Evolutionary conservation across 768 basidiomycete species (phyloP), one percentile per base, ranked within the genome.

Genomic region (Suillus ampliporus): DNA sequence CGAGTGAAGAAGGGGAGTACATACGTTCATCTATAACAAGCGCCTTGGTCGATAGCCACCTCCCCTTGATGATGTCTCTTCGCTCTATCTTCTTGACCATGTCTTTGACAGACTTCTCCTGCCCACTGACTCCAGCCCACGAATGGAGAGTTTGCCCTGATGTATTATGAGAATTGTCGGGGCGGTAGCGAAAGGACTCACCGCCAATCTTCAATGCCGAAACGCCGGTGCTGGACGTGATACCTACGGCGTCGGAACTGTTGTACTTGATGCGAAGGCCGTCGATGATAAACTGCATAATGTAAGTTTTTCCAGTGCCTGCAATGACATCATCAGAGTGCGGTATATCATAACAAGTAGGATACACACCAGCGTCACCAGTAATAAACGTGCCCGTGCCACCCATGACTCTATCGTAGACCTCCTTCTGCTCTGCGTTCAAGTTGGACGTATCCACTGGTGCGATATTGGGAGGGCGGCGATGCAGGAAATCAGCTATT

Each of bases 301-400:
- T 76, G 21, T 88, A 76, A 0, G 87, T 88, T 69, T 89, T 89
- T 19, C 88, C 88, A 4, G 88, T 88, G 21, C 88, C 88, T 88
- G 37, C 31, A 31, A 31, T 31, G 3, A 31, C 31, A 31, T 31
- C 31, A 31, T 31, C 31, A 31, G 31, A 31, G 31, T 31, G 31
- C 6, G 6, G 31, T 31, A 31, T 31, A 31, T 6, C 31, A 31
- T 31, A 31, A 31, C 6, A 6, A 31, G 6, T 31, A 31, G 31
- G 31, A 31, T 31, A 31, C 6, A 6, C 31, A 31, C 31, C 31
- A 31, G 6, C 31, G 6, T 31, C 31, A 6, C 31, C 31, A 31
- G 4, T 31, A 31, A 31, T 31, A 6, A 31, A 31, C 31, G 6
- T 31, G 31, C 31, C 31, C 31, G 6, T 31, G 6, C 31, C 31